Evolutionary conservation across 805 yeast genomes (phyloP), one percentile per base, ranked within the genome.

Genomic region (Spathaspora boniae): DNA sequence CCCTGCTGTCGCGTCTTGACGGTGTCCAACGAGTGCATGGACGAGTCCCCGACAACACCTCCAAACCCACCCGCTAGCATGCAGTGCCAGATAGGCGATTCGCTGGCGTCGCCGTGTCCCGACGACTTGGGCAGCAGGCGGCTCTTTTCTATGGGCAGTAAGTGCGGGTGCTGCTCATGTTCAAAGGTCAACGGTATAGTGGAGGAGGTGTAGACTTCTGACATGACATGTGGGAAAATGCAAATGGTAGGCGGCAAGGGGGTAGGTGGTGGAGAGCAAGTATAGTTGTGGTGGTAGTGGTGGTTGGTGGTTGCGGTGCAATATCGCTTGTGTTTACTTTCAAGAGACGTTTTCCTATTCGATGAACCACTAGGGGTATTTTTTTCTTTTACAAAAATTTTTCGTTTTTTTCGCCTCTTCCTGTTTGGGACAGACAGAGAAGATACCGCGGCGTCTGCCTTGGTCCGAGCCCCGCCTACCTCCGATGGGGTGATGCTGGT

Each of bases 1-100:
- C 96, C 98, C 55, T 93, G 99, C 57, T 93, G 98, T 43, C 98
- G 71, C 2, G 98, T 93, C 56, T 93, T 93, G 21, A 93, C 96
- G 0, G 98, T 93, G 54, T 93, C 99, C 23, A 93, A 62, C 0
- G 98, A 89, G 60, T 93, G 97, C 97, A 93, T 93, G 20, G 78
- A 64, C 1, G 93, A 74, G 51, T 91, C 98, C 9, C 97, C 98
- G 25, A 89, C 76, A 36, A 86, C 80, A 1, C 98, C 98, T 6
- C 98, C 98, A 32, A 91, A 61, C 0, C 95, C 97, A 27, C 98
- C 98, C 0, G 97, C 96, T 26, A 88, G 37, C 69, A 87, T 69
- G 53, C 87, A 77, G 50, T 74, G 70, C 43, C 73, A 29, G 16
- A 82, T 58, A 5, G 83, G 73, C 0, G 28, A 35, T 9, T 11